Evolutionary conservation across 2,329 filamentous ascomycete species (phyloP), one percentile per base, ranked within the genome.

Genomic region (Trichophyton schoenleinii): DNA sequence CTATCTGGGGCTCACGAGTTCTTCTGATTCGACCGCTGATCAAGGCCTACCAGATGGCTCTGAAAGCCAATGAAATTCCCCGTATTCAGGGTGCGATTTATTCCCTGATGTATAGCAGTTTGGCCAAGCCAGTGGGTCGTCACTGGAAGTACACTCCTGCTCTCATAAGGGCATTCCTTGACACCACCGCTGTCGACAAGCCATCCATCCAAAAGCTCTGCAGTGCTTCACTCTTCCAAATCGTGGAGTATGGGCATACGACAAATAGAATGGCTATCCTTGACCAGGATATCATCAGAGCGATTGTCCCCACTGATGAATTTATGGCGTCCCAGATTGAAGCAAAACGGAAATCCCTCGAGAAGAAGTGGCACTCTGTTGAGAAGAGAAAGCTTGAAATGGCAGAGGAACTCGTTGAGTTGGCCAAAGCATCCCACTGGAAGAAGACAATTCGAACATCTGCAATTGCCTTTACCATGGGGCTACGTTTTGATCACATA

Each of bases 81-180:
- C 84, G 90, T 13, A 96, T 99, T 73, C 99, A 99, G 75, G 94
- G 95, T 38, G 88, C 87, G 41, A 85, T 99, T 78, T 97, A 94
- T 72, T 91, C 91, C 0, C 76, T 99, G 31, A 78, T 97, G 18
- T 95, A 92, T 68, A 91, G 92, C 9, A 95, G 89, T 63, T 78
- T 99, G 41, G 82, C 91, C 4, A 95, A 91, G 75, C 95, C 92
- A 0, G 83, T 95, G 53, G 84, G 90, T 55, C 87, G 88, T 60
- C 91, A 99, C 72, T 99, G 95, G 95, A 87, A 91, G 44, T 96
- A 91, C 73, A 90, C 94, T 0, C 94, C 95, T 0, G 83, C 87
- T n/a, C 78, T 96, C 57, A 89, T 99, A 77, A 86, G 87, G 60
- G 80, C 94, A 7, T 99, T 95, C 74, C 94, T 99, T 65, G 84